Evolutionary conservation across 306 rosid species (phyloP).

Genomic region (Trifolium repens): DNA sequence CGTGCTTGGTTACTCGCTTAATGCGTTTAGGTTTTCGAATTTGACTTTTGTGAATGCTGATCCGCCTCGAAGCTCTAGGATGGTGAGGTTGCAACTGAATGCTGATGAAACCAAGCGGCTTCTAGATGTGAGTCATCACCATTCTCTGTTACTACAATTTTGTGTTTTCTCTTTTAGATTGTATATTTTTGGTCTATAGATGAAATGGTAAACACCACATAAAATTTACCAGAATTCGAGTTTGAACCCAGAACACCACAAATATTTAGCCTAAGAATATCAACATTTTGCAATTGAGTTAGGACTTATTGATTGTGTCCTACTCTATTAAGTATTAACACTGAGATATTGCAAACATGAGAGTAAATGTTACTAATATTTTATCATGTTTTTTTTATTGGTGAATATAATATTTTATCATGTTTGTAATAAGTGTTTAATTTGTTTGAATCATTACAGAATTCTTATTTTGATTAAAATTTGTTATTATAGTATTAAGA

Average conservation of each 20-base stretch:
- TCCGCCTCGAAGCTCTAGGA: conserved; percentile 54
- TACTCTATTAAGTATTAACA: too few species aligned
- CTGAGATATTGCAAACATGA: neutral
- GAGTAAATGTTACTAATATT: neutral
- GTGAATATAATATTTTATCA: too few species aligned
- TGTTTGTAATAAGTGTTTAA: too few species aligned
- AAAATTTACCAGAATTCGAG: too few species aligned
- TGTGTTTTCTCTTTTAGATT: conserved; percentile 6
- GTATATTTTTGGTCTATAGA: neutral
- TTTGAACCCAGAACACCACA: too few species aligned
- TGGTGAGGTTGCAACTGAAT: conserved; percentile 60
- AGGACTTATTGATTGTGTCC: too few species aligned
- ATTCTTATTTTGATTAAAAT: neutral
- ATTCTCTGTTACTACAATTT: neutral
- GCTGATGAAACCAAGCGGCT: conserved; percentile 54
- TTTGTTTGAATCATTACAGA: neutral
- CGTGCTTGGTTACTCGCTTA: conserved; percentile 87
- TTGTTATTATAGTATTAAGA: neutral
- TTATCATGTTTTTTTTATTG: neutral
- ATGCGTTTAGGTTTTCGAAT: conserved; percentile 64
- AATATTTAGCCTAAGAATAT: too few species aligned
- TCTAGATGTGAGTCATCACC: conserved; percentile 58
- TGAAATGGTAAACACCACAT: too few species aligned
- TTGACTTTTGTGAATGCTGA: conserved; percentile 56
- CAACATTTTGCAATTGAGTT: too few species aligned